Evolutionary conservation across 306 rosid species (phyloP).

Genomic region (Sicyos edulis): DNA sequence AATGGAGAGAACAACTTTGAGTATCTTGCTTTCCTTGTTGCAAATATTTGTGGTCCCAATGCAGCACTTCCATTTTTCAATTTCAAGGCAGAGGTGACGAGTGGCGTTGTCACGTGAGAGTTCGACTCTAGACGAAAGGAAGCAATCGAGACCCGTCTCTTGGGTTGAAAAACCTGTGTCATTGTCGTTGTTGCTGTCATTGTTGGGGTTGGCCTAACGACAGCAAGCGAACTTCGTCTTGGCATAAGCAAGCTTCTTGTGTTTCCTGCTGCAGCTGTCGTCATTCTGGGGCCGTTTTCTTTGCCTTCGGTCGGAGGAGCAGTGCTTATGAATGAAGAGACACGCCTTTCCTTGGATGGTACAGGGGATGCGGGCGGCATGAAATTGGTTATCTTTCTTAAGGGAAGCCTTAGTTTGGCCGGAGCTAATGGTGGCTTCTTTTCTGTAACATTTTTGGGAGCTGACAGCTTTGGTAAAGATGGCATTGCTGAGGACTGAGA

Average conservation of each 20-base stretch:
- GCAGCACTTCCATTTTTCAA: constrained; percentile 28
- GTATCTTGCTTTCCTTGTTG: constrained; percentile 47
- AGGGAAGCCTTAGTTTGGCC: constrained; percentile 58
- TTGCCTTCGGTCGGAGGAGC: constrained; percentile 39
- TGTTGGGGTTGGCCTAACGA: constrained; percentile 43
- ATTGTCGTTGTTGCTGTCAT: constrained; percentile 18
- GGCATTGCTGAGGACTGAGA: constrained; percentile 43
- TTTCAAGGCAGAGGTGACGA: constrained; percentile 46
- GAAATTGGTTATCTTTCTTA: constrained; percentile 55
- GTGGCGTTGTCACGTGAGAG: constrained; percentile 61
- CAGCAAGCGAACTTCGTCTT: constrained; percentile 59
- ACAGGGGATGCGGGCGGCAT: constrained; percentile 55
- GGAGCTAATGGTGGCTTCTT: constrained; percentile 83
- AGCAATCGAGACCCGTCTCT: constrained; percentile 80
- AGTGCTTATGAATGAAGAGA: constrained; percentile 21
- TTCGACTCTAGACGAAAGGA: constrained; percentile 50
- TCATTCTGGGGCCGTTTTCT: constrained; percentile 51
- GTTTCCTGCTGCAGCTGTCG: constrained; percentile 27
- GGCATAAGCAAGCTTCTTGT: constrained; percentile 32
- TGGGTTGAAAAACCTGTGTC: constrained; percentile 56
- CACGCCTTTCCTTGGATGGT: constrained; percentile 32
- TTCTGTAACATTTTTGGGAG: constrained; percentile 32
- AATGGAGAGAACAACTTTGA: constrained; percentile 70
- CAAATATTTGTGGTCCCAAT: constrained; percentile 36
- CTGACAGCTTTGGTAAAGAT: constrained; percentile 28